Evolutionary conservation across 176 grass and related monocot genomes (phyloP), one percentile per base, ranked within the genome.

Genomic region (Rhynchospora tenuis): DNA sequence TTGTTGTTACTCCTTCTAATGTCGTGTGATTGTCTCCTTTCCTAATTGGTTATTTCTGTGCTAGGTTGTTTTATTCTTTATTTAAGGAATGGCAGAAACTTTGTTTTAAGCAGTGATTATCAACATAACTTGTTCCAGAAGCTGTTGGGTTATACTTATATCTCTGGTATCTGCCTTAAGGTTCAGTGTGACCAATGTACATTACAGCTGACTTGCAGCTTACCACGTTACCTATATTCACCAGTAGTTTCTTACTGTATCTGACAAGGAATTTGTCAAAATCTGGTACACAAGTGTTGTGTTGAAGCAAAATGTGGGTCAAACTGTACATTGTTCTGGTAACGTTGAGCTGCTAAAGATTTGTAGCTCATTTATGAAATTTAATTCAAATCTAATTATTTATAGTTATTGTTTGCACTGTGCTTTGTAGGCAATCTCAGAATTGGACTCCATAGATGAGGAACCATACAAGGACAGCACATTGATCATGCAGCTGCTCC

Each of bases 401-500:
- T 33, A 24, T 14, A 51, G 80, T 52, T 70, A 28, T 63, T 17
- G 11, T 56, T 69, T 67, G 26, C 33, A 61, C 51, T 62, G 10
- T 29, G 51, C 3, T 68, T 22, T 72, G 6, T 84, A 97, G 94
- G 94, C 94, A 45, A 97, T 97, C 71, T 93, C 94, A 2, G 91
- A 97, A 84, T 85, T 97, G 72, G 94, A 97, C 29, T 89, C 94
- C 61, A 84, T 97, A 3, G 89, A 89, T 1, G 94, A 97, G 81
- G 94, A 97, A 50, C 93, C 94, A 8, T 97, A 97, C 94, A 97
- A 97, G 76, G 94, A 97, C 22, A 97, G 94, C 87, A 97, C 94
- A 14, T 86, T 93, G 85, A 97, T 97, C 77, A 97, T 97, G 94
- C 94, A 97, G 82, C 94, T 97, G 45, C 84, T 97, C 48, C 92